These are phyloP conservation scores for Fusarium sarcochroum DNA, from an alignment of 2,329 filamentous ascomycete genomes.

Conservation along the genomic window DNA sequence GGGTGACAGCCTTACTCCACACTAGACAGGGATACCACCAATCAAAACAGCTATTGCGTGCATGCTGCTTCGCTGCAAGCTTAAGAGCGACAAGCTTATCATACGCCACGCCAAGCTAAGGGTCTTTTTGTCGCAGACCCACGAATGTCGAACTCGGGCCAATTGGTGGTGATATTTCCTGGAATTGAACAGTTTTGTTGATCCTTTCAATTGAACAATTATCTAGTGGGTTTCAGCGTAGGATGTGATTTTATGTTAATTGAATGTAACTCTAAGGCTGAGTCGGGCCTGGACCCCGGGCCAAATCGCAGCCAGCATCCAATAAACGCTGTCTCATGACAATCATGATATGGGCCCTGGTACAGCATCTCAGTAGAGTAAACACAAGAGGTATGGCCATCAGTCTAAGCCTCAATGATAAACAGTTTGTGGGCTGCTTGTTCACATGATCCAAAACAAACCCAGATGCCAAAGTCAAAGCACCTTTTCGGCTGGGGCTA, in stretches of 20 bases:
- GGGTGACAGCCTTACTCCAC: slow-evolving; percentile 30
- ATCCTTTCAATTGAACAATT: neutral
- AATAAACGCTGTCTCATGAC: neutral
- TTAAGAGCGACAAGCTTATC: slow-evolving; percentile 37
- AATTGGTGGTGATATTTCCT: neutral
- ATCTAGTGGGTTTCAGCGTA: neutral
- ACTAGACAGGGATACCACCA: slow-evolving; percentile 1
- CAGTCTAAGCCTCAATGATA: slow-evolving; percentile 5
- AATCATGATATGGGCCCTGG: neutral
- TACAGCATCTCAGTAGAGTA: neutral
- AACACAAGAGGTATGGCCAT: neutral
- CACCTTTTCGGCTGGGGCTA: slow-evolving; percentile 12
- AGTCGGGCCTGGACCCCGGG: neutral
- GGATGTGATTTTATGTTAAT: neutral
- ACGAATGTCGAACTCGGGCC: neutral
- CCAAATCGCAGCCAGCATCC: neutral
- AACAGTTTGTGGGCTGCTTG: slow-evolving; percentile 2
- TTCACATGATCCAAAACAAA: neutral
- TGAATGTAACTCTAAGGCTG: slow-evolving; percentile 6
- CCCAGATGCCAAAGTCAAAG: slow-evolving; percentile 1
- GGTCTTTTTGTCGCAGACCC: slow-evolving; percentile 26
- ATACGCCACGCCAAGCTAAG: slow-evolving; percentile 21
- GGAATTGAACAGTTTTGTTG: neutral
- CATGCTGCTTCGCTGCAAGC: slow-evolving; percentile 24
- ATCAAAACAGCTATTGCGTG: neutral